phyloP scores from a whole-genome alignment of 1,139 yeast species.

The Pichia sorboxylosa region DNA sequence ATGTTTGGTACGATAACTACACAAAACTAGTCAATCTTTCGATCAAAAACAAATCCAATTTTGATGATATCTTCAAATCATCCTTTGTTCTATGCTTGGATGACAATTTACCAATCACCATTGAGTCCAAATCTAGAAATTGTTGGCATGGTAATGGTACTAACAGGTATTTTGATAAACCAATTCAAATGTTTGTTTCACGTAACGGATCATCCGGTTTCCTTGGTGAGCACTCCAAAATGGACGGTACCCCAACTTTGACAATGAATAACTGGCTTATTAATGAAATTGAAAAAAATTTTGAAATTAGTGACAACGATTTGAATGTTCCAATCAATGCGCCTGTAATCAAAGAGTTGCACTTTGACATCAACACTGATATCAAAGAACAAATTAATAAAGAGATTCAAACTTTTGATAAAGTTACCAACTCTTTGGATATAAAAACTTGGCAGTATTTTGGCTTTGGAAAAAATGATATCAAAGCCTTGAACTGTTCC shows the following conservation, averaged over 20 bases:
- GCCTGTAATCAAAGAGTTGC: constrained; percentile 23
- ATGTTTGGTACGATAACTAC: constrained; percentile 61
- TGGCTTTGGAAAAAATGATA: constrained; percentile 61
- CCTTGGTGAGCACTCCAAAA: constrained; percentile 91
- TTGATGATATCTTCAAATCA: constrained; percentile 63
- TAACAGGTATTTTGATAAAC: constrained; percentile 89
- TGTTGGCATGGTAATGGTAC: constrained; percentile 93
- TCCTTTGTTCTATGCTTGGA: constrained; percentile 79
- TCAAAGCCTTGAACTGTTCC: constrained; percentile 56
- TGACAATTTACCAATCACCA: constrained; percentile 54
- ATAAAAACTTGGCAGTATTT: constrained; percentile 58
- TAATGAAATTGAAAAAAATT: constrained; percentile 26
- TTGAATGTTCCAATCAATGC: neutral
- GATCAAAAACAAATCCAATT: constrained; percentile 34
- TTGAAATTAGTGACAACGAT: neutral
- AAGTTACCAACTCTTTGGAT: constrained; percentile 42
- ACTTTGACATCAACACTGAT: constrained; percentile 41
- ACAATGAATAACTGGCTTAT: constrained; percentile 72
- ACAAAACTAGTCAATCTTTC: constrained; percentile 39
- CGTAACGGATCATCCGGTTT: constrained; percentile 86
- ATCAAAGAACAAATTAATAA: constrained; percentile 40
- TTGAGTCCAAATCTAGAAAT: constrained; percentile 76
- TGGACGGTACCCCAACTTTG: constrained; percentile 97
- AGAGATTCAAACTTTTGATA: constrained; percentile 39
- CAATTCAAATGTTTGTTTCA: constrained; percentile 71